Evolutionary conservation across 2,329 filamentous ascomycete species (phyloP), one percentile per base, ranked within the genome.

Genomic region (Rhinocladiella similis): DNA sequence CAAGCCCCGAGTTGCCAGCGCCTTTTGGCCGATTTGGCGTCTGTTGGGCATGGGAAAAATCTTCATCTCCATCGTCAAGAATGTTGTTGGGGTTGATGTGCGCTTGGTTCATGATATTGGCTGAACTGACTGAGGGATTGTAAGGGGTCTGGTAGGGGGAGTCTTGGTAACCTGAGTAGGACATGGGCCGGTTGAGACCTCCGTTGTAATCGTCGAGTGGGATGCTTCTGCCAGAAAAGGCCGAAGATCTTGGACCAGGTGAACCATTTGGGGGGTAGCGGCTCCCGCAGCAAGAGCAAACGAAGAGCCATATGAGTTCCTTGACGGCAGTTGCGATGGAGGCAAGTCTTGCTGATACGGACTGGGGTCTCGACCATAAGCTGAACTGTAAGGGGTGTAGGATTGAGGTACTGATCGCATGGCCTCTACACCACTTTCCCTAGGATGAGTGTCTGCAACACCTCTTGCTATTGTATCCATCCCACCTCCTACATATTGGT

Each of bases 31-130:
- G 87, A 85, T 62, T 78, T 81, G 57, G 82, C 25, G 9, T 79
- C 69, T 78, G 76, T 65, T 70, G 73, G 66, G 68, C 47, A 70
- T 75, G 64, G 82, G 86, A 79, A 50, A 94, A 80, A 1, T 88
- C 91, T 69, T 96, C 92, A 67, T 96, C 92, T 25, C 90, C 91
- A 68, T 97, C 92, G 69, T 96, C 92, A 19, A 83, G 83, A 62
- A 96, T 92, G 13, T 87, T 85, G 66, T 89, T 84, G 2, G 91
- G 91, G 69, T 96, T 86, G 50, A 65, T 61, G 39, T 54, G 55
- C 9, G 62, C 62, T 22, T 63, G 60, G 47, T 57, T 50, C 56
- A 62, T 59, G 57, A 94, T 80, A 49, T 72, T 69, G 49, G 72
- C 81, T 1, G 83, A 75, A 38, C 82, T 82, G 3, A 86, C 72